A percentile compares a stretch with the other conserved stretches of the same genome.
phyloP scores from a whole-genome alignment of 1,284 basidiomycete genomes.

The Clitocybe nebularis region DNA sequence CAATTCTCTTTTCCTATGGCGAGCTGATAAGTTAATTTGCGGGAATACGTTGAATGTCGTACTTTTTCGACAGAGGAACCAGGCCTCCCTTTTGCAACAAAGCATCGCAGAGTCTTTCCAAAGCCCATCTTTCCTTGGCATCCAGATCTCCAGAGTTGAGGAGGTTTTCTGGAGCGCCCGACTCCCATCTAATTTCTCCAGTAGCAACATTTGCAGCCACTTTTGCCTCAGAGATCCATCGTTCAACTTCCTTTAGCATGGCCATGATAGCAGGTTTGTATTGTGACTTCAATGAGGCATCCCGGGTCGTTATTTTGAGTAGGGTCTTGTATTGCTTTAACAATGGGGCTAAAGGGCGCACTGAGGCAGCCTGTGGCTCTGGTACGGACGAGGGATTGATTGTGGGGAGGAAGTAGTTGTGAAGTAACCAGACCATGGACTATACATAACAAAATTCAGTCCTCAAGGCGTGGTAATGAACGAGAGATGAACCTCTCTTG shows the following conservation, averaged over 20 bases:
- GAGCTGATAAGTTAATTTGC: slow-evolving; percentile 12
- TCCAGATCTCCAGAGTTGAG: slow-evolving; percentile 30
- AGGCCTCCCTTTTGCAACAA: slow-evolving; percentile 63
- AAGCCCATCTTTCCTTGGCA: slow-evolving; percentile 55
- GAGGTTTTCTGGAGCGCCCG: slow-evolving; percentile 16
- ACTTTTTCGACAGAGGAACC: slow-evolving; percentile 82
- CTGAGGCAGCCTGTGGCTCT: slow-evolving; percentile 24
- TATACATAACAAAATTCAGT: slow-evolving; percentile 27
- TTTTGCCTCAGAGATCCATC: slow-evolving; percentile 73
- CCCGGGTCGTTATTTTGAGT: slow-evolving; percentile 56
- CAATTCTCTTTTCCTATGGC: slow-evolving; percentile 56
- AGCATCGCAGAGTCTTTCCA: slow-evolving; percentile 64
- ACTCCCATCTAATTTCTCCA: slow-evolving; percentile 46
- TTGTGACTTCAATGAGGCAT: slow-evolving; percentile 53
- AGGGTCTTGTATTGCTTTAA: slow-evolving; percentile 68
- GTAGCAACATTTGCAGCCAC: slow-evolving; percentile 48
- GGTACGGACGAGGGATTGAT: slow-evolving; percentile 51
- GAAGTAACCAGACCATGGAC: slow-evolving; percentile 77
- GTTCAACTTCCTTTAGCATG: slow-evolving; percentile 54
- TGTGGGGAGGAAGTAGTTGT: slow-evolving; percentile 76
- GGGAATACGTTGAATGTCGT: slow-evolving; percentile 18
- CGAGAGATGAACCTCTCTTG: slow-evolving; percentile 53
- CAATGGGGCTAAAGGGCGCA: slow-evolving; percentile 54
- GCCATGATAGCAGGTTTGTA: slow-evolving; percentile 47
- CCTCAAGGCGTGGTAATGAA: background rate